phyloP scores from a whole-genome alignment of 1,284 basidiomycete species.

The Malassezia japonica region DNA sequence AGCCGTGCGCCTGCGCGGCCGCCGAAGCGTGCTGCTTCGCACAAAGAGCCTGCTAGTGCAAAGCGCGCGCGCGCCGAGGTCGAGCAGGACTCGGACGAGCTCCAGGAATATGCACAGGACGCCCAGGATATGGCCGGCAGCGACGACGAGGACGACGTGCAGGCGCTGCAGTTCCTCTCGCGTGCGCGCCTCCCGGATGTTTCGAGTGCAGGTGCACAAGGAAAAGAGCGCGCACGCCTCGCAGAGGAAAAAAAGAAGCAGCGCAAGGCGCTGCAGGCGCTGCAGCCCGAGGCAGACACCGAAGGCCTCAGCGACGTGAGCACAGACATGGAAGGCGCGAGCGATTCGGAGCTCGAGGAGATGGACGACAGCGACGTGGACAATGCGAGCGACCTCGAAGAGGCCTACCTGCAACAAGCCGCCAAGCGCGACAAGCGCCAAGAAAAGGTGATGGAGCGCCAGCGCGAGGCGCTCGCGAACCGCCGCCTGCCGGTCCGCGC shows the following conservation, averaged over 20 bases:
- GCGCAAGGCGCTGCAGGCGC: constrained; percentile 7
- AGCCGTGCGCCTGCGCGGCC: neutral
- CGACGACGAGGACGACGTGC: constrained; percentile 1
- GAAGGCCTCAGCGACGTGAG: constrained; percentile 58
- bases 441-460: constrained; percentile 7
- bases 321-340: constrained; percentile 72
- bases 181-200: constrained; percentile 7
- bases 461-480: constrained; percentile 17
- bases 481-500: constrained; percentile 19
- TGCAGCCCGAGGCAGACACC: neutral
- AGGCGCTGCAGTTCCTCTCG: constrained; percentile 9
- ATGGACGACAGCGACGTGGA: constrained; percentile 5
- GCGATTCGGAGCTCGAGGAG: constrained; percentile 47
- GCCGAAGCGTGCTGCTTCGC: neutral
- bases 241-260: constrained; percentile 4
- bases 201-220: constrained; percentile 5
- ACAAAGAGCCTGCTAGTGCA: neutral
- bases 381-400: constrained; percentile 19
- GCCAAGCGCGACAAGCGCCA: constrained; percentile 24
- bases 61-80: neutral
- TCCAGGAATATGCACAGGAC: neutral
- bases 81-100: neutral
- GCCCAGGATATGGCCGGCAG: constrained; percentile 12
- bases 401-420: constrained; percentile 21
- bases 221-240: constrained; percentile 1